These are phyloP conservation scores for Fusarium duplospermum DNA, from an alignment of 2,329 filamentous ascomycete species.

Conservation along the genomic window DNA sequence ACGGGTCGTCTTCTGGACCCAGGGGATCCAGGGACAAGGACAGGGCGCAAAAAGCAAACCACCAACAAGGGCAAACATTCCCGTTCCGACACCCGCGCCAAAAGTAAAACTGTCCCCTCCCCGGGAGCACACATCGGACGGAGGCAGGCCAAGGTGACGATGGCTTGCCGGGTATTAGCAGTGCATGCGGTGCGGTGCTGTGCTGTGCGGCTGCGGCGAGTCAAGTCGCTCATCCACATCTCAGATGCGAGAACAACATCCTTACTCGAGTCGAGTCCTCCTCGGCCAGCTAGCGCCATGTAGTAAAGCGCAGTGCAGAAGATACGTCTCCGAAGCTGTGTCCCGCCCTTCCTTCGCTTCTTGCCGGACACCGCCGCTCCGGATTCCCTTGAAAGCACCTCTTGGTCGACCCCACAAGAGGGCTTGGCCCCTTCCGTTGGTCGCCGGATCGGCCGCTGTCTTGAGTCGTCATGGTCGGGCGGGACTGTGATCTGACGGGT, in stretches of 20 bases:
- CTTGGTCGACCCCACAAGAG: neutral
- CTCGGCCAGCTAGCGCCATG: constrained; percentile 6
- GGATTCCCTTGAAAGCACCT: constrained; percentile 2
- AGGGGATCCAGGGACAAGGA: constrained; percentile 9
- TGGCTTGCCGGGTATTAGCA: constrained; percentile 9
- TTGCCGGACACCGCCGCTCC: constrained; percentile 21
- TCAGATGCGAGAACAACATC: constrained; percentile 10
- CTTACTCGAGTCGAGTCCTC: neutral
- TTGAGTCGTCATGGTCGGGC: neutral
- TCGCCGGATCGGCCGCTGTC: constrained; percentile 2
- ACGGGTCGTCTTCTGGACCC: constrained; percentile 4
- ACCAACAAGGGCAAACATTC: constrained; percentile 14
- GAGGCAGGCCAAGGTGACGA: constrained; percentile 4
- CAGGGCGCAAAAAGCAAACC: constrained; percentile 12
- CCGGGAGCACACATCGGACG: constrained; percentile 17
- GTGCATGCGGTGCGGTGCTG: neutral
- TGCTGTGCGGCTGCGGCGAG: constrained; percentile 11
- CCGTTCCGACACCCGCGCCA: constrained; percentile 32
- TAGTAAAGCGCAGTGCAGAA: constrained; percentile 8
- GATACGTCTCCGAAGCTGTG: constrained; percentile 12
- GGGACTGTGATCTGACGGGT: neutral
- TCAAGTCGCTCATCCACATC: constrained; percentile 27
- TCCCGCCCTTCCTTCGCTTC: constrained; percentile 22
- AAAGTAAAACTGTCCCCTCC: constrained; percentile 21
- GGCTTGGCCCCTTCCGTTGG: constrained; percentile 7